A percentile compares a stretch with the other conserved stretches of the same genome.
These are phyloP conservation scores for Chaetoscypha palmicola DNA, from an alignment of 2,329 filamentous ascomycete genomes.

Conservation along the genomic window DNA sequence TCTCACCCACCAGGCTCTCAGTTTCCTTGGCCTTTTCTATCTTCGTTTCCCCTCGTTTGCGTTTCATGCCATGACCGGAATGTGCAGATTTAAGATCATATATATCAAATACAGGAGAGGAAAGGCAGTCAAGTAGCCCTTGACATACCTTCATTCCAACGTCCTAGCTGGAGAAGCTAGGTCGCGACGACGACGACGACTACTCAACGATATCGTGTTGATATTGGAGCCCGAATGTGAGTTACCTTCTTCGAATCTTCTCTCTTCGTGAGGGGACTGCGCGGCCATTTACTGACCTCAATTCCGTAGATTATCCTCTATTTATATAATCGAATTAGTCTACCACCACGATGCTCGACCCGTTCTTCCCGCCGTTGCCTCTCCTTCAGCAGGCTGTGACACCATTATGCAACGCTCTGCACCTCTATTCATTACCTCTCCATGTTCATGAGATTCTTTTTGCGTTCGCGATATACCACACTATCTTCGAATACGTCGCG, in stretches of 20 bases:
- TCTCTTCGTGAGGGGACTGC: not conserved
- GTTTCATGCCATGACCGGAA: not conserved
- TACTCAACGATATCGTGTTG: no score
- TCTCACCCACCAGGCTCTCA: not conserved
- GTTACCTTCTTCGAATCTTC: not conserved
- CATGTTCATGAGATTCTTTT: constrained; percentile 70
- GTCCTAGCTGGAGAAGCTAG: not conserved
- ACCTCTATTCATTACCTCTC: constrained; percentile 59
- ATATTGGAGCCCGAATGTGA: no score
- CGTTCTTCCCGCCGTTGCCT: constrained; percentile 54
- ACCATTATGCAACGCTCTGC: constrained; percentile 54
- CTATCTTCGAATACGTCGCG: constrained; percentile 58
- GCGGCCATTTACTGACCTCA: not conserved
- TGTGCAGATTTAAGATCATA: not conserved
- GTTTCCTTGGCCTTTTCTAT: not conserved
- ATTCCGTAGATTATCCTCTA: not conserved
- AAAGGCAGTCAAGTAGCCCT: no score
- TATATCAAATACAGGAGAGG: no score
- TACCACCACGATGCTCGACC: constrained; percentile 55
- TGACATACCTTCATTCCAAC: not conserved
- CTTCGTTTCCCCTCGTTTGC: not conserved
- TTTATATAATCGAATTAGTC: not conserved
- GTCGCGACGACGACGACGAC: no score
- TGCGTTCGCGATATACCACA: constrained; percentile 59
- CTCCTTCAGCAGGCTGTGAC: constrained; percentile 42